Percentiles rank a stretch among this genome's conserved stretches.
Conservation (phyloP, 192 early-diverging fungal species). For the Umbelopsis sp. region DNA sequence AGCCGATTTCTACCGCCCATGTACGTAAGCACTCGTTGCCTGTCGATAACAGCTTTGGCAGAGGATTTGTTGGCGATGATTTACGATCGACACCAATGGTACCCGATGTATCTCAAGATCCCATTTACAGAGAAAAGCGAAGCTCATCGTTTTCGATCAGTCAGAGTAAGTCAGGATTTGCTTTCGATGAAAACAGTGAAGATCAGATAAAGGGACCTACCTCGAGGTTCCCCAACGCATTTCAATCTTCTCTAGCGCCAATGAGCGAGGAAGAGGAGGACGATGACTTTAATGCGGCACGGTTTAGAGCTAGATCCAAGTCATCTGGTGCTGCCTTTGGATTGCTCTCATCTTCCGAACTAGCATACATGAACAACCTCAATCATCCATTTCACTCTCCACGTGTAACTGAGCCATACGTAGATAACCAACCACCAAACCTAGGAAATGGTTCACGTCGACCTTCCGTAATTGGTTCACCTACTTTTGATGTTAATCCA, state of each 20-base stretch:
- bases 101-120: slow-evolving; percentile 40
- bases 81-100: slow-evolving; percentile 38
- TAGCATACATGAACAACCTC: background rate
- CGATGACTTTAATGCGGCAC: slow-evolving; percentile 35
- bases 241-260: slow-evolving; percentile 33
- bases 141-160: slow-evolving; percentile 60
- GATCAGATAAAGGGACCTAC: slow-evolving; percentile 15
- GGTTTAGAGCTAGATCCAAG: slow-evolving; percentile 59
- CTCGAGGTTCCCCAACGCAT: slow-evolving; percentile 30
- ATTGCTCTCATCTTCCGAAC: slow-evolving; percentile 46
- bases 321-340: slow-evolving; percentile 70
- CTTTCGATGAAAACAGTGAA: slow-evolving; percentile 26
- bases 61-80: slow-evolving; percentile 7
- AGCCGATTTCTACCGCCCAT: background rate
- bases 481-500: background rate
- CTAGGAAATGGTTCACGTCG: background rate
- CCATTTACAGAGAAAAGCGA: slow-evolving; percentile 48
- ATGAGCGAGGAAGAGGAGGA: slow-evolving; percentile 51
- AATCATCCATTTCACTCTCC: slow-evolving; percentile 8
- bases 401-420: slow-evolving; percentile 41
- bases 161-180: slow-evolving; percentile 34
- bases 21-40: background rate
- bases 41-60: background rate
- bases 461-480: background rate
- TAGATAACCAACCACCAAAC: slow-evolving; percentile 22